phyloP scores from a whole-genome alignment of 169 alveolate species.

The Miamiensis avidus region DNA sequence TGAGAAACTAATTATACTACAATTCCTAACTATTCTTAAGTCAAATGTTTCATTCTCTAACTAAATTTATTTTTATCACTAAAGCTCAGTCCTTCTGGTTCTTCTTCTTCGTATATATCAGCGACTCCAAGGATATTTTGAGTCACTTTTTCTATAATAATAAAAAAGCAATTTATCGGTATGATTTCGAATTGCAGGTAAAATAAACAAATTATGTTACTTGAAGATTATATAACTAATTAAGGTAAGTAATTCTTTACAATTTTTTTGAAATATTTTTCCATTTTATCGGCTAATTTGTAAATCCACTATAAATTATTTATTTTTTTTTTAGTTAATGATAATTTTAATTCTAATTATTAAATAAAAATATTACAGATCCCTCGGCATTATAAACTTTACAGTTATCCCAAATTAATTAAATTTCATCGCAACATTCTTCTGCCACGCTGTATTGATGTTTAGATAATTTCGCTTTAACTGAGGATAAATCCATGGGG shows the following conservation, averaged over 20 bases:
- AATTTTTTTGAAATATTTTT: slow-evolving; percentile 33
- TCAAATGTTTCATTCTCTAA: slow-evolving; percentile 4
- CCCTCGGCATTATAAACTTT: slow-evolving; percentile 57
- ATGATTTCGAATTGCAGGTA: not conserved
- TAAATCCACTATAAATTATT: slow-evolving; percentile 40
- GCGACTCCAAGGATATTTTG: not conserved
- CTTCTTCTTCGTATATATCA: slow-evolving; percentile 20
- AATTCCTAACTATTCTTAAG: slow-evolving; percentile 14
- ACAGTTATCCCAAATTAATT: slow-evolving; percentile 71
- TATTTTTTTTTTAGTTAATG: not conserved
- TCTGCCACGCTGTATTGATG: slow-evolving; percentile 46
- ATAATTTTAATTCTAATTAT: not conserved
- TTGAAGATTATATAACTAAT: not conserved
- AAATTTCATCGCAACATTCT: slow-evolving; percentile 63
- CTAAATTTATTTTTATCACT: slow-evolving; percentile 6
- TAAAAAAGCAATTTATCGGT: not conserved
- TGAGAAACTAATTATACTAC: slow-evolving; percentile 5
- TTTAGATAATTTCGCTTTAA: slow-evolving; percentile 42
- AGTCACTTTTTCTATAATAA: not conserved
- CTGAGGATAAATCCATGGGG: slow-evolving; percentile 58
- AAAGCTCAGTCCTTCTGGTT: not conserved
- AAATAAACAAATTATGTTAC: not conserved
- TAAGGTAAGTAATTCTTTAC: slow-evolving; percentile 41
- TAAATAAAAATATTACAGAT: slow-evolving; percentile 17
- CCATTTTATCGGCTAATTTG: slow-evolving; percentile 44